Conservation (phyloP, 805 yeast species). For the Phaffomyces antillensis region DNA sequence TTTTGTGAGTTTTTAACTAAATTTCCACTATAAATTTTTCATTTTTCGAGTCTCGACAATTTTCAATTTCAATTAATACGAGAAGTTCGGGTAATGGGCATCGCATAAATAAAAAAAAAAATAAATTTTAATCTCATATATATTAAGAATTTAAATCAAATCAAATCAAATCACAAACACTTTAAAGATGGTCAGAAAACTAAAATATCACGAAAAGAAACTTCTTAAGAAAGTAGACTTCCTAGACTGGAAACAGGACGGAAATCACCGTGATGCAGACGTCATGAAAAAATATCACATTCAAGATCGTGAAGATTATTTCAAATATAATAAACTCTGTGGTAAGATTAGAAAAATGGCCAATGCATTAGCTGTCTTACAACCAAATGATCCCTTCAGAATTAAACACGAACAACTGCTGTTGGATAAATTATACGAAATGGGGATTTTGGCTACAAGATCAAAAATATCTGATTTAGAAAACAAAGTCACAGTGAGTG, state of each 20-base stretch:
- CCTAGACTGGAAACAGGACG: conserved; percentile 95
- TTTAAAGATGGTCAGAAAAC: conserved; percentile 65
- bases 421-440: conserved; percentile 76
- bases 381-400: conserved; percentile 82
- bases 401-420: conserved; percentile 82
- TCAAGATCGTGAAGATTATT: conserved; percentile 93
- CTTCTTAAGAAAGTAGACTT: conserved; percentile 92
- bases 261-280: conserved; percentile 91
- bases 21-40: too few species aligned
- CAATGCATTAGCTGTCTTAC: conserved; percentile 74
- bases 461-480: conserved; percentile 89
- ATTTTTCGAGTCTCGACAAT: too few species aligned
- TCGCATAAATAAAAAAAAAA: neutral
- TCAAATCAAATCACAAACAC: neutral
- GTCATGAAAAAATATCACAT: conserved; percentile 93
- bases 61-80: too few species aligned
- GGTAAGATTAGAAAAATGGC: conserved; percentile 89
- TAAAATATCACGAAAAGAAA: conserved; percentile 94
- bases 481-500: conserved; percentile 86
- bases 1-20: too few species aligned
- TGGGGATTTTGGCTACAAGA: conserved; percentile 86
- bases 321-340: conserved; percentile 85
- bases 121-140: neutral
- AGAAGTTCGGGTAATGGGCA: conserved; percentile 5
- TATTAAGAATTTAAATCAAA: too few species aligned